Percentiles rank a stretch among this genome's conserved stretches.
Conservation (phyloP, 306 rosid genomes). For the Medicago arabica region DNA sequence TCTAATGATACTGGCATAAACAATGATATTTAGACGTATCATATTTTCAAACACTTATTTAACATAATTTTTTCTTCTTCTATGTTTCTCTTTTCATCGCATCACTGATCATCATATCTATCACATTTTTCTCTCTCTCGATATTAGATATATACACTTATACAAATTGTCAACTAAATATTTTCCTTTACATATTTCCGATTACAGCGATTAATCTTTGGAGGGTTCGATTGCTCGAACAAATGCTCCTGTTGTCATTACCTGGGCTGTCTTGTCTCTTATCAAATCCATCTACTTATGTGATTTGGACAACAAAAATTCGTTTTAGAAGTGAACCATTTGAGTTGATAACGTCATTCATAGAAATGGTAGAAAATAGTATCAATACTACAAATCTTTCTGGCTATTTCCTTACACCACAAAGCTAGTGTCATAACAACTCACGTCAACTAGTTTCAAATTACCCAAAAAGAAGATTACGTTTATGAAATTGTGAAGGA, state of each 20-base stretch:
- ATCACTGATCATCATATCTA: too few species aligned
- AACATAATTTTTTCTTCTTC: too few species aligned
- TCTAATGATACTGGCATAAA: too few species aligned
- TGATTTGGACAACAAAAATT: conserved; percentile 42
- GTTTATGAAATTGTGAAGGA: conserved; percentile 41
- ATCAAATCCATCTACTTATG: conserved; percentile 7
- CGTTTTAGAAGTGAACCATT: conserved; percentile 52
- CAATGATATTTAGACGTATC: too few species aligned
- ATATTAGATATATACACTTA: too few species aligned
- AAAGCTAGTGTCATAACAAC: conserved; percentile 21
- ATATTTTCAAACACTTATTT: too few species aligned
- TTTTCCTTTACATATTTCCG: background rate
- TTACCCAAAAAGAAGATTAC: conserved; percentile 35
- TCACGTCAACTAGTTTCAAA: conserved; percentile 41
- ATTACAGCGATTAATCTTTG: background rate
- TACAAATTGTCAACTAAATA: too few species aligned
- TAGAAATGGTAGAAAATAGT: conserved; percentile 47
- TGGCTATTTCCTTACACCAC: conserved; percentile 42
- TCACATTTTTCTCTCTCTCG: too few species aligned
- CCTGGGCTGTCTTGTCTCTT: background rate
- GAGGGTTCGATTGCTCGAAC: background rate
- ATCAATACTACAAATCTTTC: conserved; percentile 30
- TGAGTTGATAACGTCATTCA: conserved; percentile 52
- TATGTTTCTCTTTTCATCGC: too few species aligned
- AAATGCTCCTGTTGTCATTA: background rate